These are phyloP conservation scores for Tuctoria greenei DNA, from an alignment of 176 grass and related monocot species.

Conservation along the genomic window DNA sequence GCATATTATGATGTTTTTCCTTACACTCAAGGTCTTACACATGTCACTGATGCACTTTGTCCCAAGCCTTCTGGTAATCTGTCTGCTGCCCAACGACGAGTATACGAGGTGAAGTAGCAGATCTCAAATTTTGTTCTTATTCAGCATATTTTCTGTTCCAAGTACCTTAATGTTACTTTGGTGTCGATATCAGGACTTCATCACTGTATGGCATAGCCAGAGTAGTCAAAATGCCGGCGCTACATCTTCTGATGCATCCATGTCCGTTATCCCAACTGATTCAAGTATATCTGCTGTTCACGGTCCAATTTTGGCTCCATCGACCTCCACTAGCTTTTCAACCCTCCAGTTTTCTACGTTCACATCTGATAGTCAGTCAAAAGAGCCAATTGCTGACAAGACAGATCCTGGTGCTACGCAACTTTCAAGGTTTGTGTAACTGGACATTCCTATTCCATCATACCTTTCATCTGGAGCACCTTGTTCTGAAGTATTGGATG, in stretches of 20 bases:
- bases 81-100: conserved; percentile 58
- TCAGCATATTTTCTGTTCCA: conserved; percentile 3
- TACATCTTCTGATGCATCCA: conserved; percentile 42
- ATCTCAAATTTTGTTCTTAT: background rate
- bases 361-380: conserved; percentile 46
- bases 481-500: conserved; percentile 27
- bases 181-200: conserved; percentile 72
- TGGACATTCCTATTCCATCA: conserved; percentile 3
- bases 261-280: conserved; percentile 35
- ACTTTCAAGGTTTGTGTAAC: conserved; percentile 46
- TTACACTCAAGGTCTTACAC: conserved; percentile 72
- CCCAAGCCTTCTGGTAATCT: conserved; percentile 74
- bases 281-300: conserved; percentile 55
- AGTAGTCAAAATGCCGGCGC: conserved; percentile 67
- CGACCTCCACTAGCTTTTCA: conserved; percentile 42
- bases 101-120: conserved; percentile 76
- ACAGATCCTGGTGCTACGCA: conserved; percentile 49
- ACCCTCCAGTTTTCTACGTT: conserved; percentile 49
- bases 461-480: conserved; percentile 9
- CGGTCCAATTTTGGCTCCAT: conserved; percentile 58
- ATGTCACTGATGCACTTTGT: conserved; percentile 70
- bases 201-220: conserved; percentile 85
- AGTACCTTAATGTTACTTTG: conserved; percentile 22
- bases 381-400: conserved; percentile 63
- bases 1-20: conserved; percentile 80